Evolutionary conservation across 2,329 filamentous ascomycete species (phyloP).

Genomic region (Colletotrichum brevisporum): DNA sequence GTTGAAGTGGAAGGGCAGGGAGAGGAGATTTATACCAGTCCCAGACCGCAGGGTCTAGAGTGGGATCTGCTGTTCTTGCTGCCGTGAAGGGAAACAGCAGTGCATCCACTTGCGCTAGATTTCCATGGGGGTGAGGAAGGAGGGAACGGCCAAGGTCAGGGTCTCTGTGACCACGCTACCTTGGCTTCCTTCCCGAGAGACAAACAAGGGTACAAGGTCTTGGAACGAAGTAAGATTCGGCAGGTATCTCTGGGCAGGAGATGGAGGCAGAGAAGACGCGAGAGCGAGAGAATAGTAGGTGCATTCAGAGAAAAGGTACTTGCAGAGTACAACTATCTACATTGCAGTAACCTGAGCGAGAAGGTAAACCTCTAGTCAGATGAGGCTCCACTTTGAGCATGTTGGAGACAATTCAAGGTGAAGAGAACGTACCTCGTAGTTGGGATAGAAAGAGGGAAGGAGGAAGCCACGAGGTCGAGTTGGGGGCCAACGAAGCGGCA

Average conservation of each 20-base stretch:
- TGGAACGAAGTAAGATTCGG: slow-evolving; percentile 22
- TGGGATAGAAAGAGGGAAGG: no score
- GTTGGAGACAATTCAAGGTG: slow-evolving; percentile 7
- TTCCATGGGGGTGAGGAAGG: slow-evolving; percentile 17
- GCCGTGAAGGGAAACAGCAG: background rate
- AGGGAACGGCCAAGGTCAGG: background rate
- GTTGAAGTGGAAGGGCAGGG: background rate
- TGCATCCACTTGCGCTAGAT: slow-evolving; percentile 29
- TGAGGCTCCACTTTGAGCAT: slow-evolving; percentile 11
- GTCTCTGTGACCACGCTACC: slow-evolving; percentile 6
- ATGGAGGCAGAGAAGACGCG: background rate
- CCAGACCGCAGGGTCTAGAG: slow-evolving; percentile 14
- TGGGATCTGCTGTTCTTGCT: background rate
- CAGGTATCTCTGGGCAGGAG: background rate
- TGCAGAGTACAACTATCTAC: no score
- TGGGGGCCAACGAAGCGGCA: background rate
- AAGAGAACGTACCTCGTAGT: no score
- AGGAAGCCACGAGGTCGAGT: slow-evolving; percentile 1
- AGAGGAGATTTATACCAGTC: slow-evolving; percentile 20
- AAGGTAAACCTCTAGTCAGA: slow-evolving; percentile 8
- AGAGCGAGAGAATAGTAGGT: background rate
- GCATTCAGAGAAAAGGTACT: no score
- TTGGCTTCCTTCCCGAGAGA: slow-evolving; percentile 26
- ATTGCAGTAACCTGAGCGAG: no score
- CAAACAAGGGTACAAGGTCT: slow-evolving; percentile 8